Percentiles rank a stretch among this genome's conserved stretches.
phyloP scores from a whole-genome alignment of 2,329 filamentous ascomycete genomes.

The Fusarium drepaniforme region DNA sequence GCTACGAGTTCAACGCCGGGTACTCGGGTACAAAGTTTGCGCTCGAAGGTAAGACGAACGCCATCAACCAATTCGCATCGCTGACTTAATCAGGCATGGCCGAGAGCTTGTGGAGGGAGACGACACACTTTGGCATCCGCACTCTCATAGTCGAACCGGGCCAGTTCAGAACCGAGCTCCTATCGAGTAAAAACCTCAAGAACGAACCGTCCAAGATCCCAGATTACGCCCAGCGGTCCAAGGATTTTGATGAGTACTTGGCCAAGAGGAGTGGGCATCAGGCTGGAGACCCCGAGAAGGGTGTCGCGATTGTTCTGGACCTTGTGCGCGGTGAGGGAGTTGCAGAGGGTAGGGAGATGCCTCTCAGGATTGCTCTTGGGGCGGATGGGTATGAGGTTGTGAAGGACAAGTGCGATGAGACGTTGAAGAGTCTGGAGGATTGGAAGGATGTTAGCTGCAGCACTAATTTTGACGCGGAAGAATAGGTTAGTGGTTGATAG shows the following conservation, averaged over 20 bases:
- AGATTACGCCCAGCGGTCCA: constrained; percentile 5
- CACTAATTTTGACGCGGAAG: constrained; percentile 26
- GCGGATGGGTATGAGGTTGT: constrained; percentile 44
- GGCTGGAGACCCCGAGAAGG: constrained; percentile 4
- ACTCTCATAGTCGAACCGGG: constrained; percentile 17
- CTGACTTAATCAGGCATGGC: constrained; percentile 7
- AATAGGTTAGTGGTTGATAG: neutral
- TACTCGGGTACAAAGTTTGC: constrained; percentile 22
- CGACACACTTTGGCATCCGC: constrained; percentile 2
- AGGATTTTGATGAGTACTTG: neutral
- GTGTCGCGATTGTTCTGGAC: constrained; percentile 11
- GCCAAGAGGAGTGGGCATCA: neutral
- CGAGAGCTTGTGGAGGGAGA: constrained; percentile 18
- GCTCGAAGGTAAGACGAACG: constrained; percentile 4
- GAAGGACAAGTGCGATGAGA: constrained; percentile 38
- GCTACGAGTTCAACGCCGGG: constrained; percentile 10
- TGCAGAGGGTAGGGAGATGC: neutral
- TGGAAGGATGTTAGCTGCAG: constrained; percentile 43
- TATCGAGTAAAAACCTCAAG: constrained; percentile 3
- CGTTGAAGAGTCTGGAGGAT: constrained; percentile 30
- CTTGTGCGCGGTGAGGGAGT: constrained; percentile 11
- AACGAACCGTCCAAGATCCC: constrained; percentile 2
- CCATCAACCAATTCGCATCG: too few species aligned
- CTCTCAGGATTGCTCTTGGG: constrained; percentile 46
- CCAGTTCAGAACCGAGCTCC: constrained; percentile 10